phyloP scores from a whole-genome alignment of 202 grass and related monocot species.

The Carex arenaria region DNA sequence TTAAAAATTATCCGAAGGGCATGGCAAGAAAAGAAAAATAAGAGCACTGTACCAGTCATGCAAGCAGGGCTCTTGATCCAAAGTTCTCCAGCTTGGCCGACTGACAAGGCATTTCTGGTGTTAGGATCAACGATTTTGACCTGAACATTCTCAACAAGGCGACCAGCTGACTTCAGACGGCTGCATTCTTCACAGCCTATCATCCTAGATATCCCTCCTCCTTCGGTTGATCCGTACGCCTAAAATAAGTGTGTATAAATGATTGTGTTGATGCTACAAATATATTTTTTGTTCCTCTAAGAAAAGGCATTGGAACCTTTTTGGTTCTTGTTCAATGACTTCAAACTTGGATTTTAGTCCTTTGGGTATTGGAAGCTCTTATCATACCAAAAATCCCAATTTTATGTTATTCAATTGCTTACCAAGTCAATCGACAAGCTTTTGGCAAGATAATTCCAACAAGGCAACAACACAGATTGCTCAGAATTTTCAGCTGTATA shows the following conservation, averaged over 20 bases:
- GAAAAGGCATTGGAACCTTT: not conserved
- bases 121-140: conserved; percentile 50
- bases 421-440: not conserved
- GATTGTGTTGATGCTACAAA: not conserved
- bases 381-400: not conserved
- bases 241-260: not conserved
- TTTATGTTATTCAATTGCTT: not conserved
- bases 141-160: conserved; percentile 26
- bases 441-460: not conserved
- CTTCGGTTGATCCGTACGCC: conserved; percentile 66
- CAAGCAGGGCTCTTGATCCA: conserved; percentile 44
- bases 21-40: not conserved
- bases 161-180: conserved; percentile 42
- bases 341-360: not conserved
- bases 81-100: conserved; percentile 51
- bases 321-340: not conserved
- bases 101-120: conserved; percentile 29
- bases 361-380: not conserved
- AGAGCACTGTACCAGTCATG: conserved; percentile 49
- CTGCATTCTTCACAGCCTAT: conserved; percentile 39
- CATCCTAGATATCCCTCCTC: conserved; percentile 50
- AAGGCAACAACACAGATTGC: not conserved
- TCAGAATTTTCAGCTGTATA: not conserved
- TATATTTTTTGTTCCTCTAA: not conserved
- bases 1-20: not conserved